These are phyloP conservation scores for Pholiota adiposa DNA, from an alignment of 1,284 basidiomycete genomes.

Conservation along the genomic window DNA sequence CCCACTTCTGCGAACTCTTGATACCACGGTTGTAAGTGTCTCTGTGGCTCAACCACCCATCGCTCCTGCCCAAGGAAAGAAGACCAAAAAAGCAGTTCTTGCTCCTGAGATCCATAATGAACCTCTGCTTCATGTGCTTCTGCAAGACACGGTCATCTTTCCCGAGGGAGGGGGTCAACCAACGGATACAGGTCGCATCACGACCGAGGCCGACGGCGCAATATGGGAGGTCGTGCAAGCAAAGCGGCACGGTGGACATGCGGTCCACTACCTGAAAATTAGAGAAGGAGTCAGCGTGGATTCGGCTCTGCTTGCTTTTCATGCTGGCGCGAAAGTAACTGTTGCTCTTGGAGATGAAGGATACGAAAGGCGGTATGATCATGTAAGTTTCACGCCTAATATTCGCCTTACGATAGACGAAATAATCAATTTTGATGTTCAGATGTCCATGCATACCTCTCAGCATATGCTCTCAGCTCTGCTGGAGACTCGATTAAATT, in stretches of 20 bases:
- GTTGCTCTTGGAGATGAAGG: conserved; percentile 65
- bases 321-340: conserved; percentile 56
- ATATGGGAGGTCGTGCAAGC: conserved; percentile 72
- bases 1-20: conserved; percentile 60
- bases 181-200: conserved; percentile 74
- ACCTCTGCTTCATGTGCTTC: conserved; percentile 64
- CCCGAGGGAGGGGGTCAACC: conserved; percentile 91
- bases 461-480: conserved; percentile 87
- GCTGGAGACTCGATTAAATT: conserved; percentile 65
- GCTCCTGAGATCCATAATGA: conserved; percentile 46
- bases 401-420: neutral
- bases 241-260: conserved; percentile 73
- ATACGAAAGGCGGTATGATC: conserved; percentile 76
- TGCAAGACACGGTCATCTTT: conserved; percentile 87
- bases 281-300: conserved; percentile 43
- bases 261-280: conserved; percentile 76
- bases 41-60: conserved; percentile 44
- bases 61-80: conserved; percentile 44
- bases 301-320: conserved; percentile 47
- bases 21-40: conserved; percentile 57
- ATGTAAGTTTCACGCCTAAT: conserved; percentile 51
- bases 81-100: conserved; percentile 58
- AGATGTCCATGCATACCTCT: conserved; percentile 86
- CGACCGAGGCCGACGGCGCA: conserved; percentile 42
- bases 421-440: conserved; percentile 1